Base-by-base conservation (phyloP, 768 basidiomycete genomes). In the Rhizopogon rudus region DNA sequence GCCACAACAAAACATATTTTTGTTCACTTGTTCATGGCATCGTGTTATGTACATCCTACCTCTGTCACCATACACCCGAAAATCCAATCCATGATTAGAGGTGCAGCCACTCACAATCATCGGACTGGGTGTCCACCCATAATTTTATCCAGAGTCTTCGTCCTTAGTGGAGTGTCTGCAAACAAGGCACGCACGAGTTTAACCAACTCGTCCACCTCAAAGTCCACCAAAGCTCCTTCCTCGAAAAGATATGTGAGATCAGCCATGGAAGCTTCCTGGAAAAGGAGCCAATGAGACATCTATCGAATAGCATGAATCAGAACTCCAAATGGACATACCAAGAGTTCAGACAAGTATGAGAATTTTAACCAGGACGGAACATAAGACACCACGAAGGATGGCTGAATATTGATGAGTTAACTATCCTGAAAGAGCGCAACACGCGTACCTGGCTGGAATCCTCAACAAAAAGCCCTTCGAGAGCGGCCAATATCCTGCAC, bases 301-400 rank as follows among this genome's bases (percentile, higher is more conserved):
- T 13, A 17, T 40, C 52, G 16, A 37, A 57, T 20, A n/a, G 33
- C 12, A 40, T 35, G 28, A 42, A 29, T 14, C 9, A 33, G 37
- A 28, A 42, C 28, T 14, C 31, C 46, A 7, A 42, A 20, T 31
- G 9, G 28, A 77, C 88, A 44, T 57, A 94, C 93, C 77, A 98
- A 68, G 12, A 98, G 79, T 68, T 97, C 94, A 2, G 91, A 91
- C 5, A 97, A 77, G 69, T 98, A 98, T 17, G 89, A 93, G 69
- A 91, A 96, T 69, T 96, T 96, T 62, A 97, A 77, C 95, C 95
- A 98, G 12, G 83, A 86, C 1, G 91, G 88, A n/a, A 95, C 91
- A 59, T 91, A 92, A 0, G 83, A 84, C 1, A 87, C 88, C 6
- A 92, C 84, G 46, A 88, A 84, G 0, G 91, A 87, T 17, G 86